These are phyloP conservation scores for Colletotrichum zoysiae DNA, from an alignment of 2,329 filamentous ascomycete genomes.

Conservation along the genomic window DNA sequence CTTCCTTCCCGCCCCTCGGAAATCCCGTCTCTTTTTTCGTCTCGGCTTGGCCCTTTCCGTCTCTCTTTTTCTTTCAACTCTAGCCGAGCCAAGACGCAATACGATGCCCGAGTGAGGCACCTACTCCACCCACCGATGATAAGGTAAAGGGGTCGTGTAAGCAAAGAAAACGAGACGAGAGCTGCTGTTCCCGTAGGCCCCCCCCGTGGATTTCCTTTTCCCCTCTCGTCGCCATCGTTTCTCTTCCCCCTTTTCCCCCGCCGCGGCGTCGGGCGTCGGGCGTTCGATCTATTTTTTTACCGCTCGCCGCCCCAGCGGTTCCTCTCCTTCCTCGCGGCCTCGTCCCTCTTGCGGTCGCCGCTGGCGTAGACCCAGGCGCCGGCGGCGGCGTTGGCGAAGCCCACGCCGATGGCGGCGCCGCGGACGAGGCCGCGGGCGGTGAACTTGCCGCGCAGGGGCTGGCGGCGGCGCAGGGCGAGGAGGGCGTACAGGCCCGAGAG, in stretches of 20 bases:
- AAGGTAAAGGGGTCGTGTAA: not conserved
- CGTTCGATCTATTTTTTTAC: conserved; percentile 21
- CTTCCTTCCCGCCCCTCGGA: not conserved
- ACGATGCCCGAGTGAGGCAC: not conserved
- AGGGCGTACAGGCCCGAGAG: conserved; percentile 70
- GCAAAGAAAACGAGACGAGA: not conserved
- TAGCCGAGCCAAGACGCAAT: conserved; percentile 24
- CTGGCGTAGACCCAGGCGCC: conserved; percentile 66
- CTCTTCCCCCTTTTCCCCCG: not conserved
- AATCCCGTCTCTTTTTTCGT: not conserved
- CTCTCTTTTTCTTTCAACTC: not conserved
- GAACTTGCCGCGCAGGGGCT: conserved; percentile 57
- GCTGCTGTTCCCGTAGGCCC: too few species aligned
- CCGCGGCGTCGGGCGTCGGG: too few species aligned
- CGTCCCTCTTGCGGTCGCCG: conserved; percentile 64
- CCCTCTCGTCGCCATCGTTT: not conserved
- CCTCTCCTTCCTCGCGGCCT: conserved; percentile 60
- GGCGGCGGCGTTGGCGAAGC: conserved; percentile 60
- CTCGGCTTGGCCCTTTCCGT: conserved; percentile 17
- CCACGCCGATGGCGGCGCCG: conserved; percentile 63
- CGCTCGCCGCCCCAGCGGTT: conserved; percentile 62
- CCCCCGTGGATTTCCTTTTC: not conserved
- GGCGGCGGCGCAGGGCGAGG: conserved; percentile 63
- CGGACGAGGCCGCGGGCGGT: conserved; percentile 64
- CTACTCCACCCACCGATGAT: not conserved